Base-by-base conservation (phyloP, 148 eudicot species). In the Vaccinium vitisidaea region DNA sequence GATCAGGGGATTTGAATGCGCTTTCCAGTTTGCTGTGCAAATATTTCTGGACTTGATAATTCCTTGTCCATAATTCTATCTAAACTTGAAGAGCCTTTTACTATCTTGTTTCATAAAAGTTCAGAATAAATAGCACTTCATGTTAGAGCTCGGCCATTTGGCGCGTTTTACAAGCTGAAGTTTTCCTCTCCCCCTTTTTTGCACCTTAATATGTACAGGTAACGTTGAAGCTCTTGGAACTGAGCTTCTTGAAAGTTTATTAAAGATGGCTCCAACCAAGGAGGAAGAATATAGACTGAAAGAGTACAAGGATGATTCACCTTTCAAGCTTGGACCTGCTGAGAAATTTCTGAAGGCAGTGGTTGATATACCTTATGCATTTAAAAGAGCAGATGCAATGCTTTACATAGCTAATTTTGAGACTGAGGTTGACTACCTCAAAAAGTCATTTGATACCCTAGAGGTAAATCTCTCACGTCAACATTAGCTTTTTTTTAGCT, bases 251-350 rank as follows among this genome's bases (percentile, higher is more conserved):
- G 99, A 97, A 87, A 91, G 95, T 90, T 90, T 97, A 82, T 85
- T 91, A 81, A 97, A 95, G 87, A 95, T 95, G 99, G 98, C 98
- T 69, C 99, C 99, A 10, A 90, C 95, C 3, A 95, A 95, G 85
- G 98, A 97, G 87, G 99, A 95, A 89, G 98, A 95, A 83, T 86
- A 96, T 80, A 97, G 92, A 80, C 90, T 97, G 25, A 95, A 92
- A 87, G 98, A 94, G 61, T 92, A 94, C 86, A 89, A 93, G 87
- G 98, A 93, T 85, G 96, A 92, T 90, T 95, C 96, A 13, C 98
- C 98, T 10, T 84, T 88, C 87, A 97, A 97, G 90, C 98, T 97
- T 75, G 98, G 98, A 82, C 93, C 92, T n/a, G 96, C 98, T 61
- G 99, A 97, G 90, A 97, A 86, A 86, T 97, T 97, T 88, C 86